Conservation (phyloP, 179 eudicot genomes). For the Carnegiea gigantea region DNA sequence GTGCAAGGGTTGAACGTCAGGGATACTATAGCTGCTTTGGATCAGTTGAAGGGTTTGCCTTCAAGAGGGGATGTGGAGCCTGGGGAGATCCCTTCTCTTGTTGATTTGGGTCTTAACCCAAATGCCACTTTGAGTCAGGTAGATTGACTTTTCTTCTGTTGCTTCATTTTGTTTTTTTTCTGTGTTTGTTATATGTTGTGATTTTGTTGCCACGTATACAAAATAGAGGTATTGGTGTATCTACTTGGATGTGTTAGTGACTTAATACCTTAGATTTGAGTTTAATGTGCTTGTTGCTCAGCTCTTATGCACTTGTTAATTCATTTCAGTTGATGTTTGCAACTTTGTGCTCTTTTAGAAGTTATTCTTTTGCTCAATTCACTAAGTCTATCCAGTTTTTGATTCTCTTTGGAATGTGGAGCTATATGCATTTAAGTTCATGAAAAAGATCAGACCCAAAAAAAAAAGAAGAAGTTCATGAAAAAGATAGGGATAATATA, state of each 20-base stretch:
- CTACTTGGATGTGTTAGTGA: not conserved
- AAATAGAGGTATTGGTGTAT: not conserved
- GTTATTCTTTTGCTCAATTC: not conserved
- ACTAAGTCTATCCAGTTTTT: not conserved
- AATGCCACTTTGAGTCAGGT: constrained; percentile 73
- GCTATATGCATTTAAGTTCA: not conserved
- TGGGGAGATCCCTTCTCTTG: constrained; percentile 82
- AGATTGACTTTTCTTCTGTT: constrained; percentile 5
- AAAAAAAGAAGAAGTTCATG: too few relatives aligned
- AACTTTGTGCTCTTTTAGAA: not conserved
- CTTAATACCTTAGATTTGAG: not conserved
- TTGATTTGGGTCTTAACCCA: constrained; percentile 81
- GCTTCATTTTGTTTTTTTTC: not conserved
- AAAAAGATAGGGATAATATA: not conserved
- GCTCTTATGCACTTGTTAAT: not conserved
- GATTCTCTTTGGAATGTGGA: not conserved
- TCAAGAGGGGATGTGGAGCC: constrained; percentile 71
- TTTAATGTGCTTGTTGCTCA: not conserved
- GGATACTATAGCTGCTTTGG: constrained; percentile 77
- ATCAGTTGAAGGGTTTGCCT: constrained; percentile 83
- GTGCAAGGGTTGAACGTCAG: constrained; percentile 74
- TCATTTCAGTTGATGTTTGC: constrained; percentile 6
- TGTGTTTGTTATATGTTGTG: not conserved
- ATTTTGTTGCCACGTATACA: not conserved
- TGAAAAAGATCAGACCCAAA: not conserved